A percentile compares a stretch with the other conserved stretches of the same genome.
Evolutionary conservation across 768 basidiomycete genomes (phyloP).

Genomic region (Podaxis carcinomalis): DNA sequence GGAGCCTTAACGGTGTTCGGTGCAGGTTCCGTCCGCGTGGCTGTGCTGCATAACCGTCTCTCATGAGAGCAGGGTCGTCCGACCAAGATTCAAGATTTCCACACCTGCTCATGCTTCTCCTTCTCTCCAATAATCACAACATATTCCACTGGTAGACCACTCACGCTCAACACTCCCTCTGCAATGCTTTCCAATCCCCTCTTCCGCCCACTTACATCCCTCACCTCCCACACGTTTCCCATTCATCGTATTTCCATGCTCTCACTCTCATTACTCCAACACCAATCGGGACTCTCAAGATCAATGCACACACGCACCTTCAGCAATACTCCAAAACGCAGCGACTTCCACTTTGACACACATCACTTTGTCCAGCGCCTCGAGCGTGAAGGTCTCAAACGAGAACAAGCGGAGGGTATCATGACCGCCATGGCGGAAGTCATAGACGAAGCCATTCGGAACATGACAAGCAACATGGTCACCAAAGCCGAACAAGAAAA

Average conservation of each 20-base stretch:
- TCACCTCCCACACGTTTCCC: neutral
- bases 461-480: conserved; percentile 96
- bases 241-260: neutral
- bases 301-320: conserved; percentile 22
- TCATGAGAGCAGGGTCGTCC: neutral
- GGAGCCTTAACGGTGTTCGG: neutral
- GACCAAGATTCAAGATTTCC: neutral
- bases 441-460: conserved; percentile 93
- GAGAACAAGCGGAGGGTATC: conserved; percentile 92
- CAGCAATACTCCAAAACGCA: conserved; percentile 21
- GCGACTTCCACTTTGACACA: conserved; percentile 88
- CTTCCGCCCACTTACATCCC: neutral
- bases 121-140: neutral
- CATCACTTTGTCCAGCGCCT: conserved; percentile 91
- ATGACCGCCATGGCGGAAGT: conserved; percentile 97
- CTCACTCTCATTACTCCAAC: conserved; percentile 1
- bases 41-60: neutral
- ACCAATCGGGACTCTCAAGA: neutral
- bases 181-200: neutral
- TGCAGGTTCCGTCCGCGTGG: neutral
- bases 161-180: neutral
- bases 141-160: neutral
- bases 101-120: neutral
- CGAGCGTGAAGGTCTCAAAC: conserved; percentile 83
- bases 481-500: conserved; percentile 96